Base-by-base conservation (phyloP, 1,284 basidiomycete genomes). In the Phellopilus nigrolimitatus region DNA sequence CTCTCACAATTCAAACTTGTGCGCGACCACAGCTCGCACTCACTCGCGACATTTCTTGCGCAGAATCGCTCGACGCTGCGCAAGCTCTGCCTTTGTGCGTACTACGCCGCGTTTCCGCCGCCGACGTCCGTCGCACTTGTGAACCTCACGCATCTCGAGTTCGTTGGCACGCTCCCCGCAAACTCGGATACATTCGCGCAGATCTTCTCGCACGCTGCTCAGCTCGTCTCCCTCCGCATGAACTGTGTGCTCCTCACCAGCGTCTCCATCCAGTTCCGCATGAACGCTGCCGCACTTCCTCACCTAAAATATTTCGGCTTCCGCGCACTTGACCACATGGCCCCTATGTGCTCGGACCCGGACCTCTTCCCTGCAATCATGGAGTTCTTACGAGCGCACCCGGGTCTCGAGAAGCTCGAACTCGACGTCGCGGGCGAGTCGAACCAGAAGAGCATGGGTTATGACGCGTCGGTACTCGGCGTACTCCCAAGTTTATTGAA, bases 391-490 rank as follows among this genome's bases (percentile, higher is more conserved):
- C 73, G 80, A 6, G 75, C 75, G n/a, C 69, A 80, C 34, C 66
- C 65, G n/a, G 64, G 75, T 34, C 64, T 87, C 31, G 68, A 68
- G 24, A 75, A 75, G 1, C 71, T 86, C 33, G 69, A 74, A 43
- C 69, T 85, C 1, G 71, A 74, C 8, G 74, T 79, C 7, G 71
- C 74, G 10, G 68, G 70, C n/a, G 69, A 73, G 17, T 71, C 74
- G 41, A 65, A 61, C 54, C 73, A 78, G 56, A 66, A 68, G 50
- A 68, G 72, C 9, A 71, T 82, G 9, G 83, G 84, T 17, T 85
- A 82, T 57, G 80, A 84, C 56, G 80, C 83, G 0, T 73, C 77
- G 0, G 71, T 80, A 5, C 84, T 82, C 81, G 83, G 84, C 10
- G 76, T 85, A n/a, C 68, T 87, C 10, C 83, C 84, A 0, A 72